Evolutionary conservation across 2,329 filamentous ascomycete genomes (phyloP).

Genomic region (Aureobasidium sp.): DNA sequence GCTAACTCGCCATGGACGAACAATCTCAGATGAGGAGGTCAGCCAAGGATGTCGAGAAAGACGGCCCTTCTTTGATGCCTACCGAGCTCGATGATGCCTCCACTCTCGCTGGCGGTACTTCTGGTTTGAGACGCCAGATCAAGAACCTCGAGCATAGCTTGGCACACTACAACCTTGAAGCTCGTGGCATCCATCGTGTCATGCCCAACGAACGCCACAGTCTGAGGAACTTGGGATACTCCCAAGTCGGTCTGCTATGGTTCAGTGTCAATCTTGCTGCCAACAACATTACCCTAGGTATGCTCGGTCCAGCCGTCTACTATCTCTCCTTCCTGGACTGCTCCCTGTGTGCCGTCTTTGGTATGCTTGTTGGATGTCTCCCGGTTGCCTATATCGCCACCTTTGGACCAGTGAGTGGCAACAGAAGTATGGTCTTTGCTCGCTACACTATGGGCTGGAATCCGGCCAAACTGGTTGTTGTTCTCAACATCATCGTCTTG

Average conservation of each 20-base stretch:
- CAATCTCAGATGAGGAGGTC: conserved; percentile 13
- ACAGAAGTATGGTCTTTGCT: conserved; percentile 56
- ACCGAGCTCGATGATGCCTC: conserved; percentile 1
- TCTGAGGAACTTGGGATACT: conserved; percentile 27
- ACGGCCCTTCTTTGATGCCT: conserved; percentile 13
- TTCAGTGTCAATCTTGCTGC: conserved; percentile 56
- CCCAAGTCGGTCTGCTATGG: conserved; percentile 53
- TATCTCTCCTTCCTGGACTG: conserved; percentile 52
- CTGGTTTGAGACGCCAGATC: conserved; percentile 13
- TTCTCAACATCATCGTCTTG: conserved; percentile 57
- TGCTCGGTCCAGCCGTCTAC: conserved; percentile 55
- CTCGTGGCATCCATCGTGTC: conserved; percentile 55
- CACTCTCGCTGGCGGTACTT: conserved; percentile 1
- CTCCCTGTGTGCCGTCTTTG: conserved; percentile 51
- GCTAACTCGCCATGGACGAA: conserved; percentile 20
- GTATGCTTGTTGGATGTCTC: conserved; percentile 48
- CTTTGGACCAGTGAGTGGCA: conserved; percentile 55
- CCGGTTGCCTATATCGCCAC: conserved; percentile 55
- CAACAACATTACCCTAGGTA: conserved; percentile 58
- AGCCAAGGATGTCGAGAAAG: conserved; percentile 20
- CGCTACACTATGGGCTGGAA: conserved; percentile 60
- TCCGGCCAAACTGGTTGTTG: conserved; percentile 55
- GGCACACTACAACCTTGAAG: conserved; percentile 49
- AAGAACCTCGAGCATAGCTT: conserved; percentile 35
- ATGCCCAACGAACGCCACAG: conserved; percentile 48